These are phyloP conservation scores for Sarocladium oryzae DNA, from an alignment of 2,329 filamentous ascomycete genomes.

Conservation along the genomic window DNA sequence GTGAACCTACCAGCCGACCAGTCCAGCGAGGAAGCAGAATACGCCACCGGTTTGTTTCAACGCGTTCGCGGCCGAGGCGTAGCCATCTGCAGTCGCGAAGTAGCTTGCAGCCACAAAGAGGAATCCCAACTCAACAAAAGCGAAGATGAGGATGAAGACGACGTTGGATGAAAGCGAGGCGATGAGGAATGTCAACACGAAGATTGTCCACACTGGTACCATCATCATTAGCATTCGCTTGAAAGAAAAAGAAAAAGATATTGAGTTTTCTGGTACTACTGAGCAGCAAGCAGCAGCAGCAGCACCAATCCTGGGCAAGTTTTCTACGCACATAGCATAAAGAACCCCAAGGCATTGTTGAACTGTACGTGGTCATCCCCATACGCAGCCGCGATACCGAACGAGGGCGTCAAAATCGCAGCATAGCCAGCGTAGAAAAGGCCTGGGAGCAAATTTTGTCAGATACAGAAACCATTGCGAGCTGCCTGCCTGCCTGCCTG, in stretches of 20 bases:
- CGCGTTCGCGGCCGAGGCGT: constrained; percentile 9
- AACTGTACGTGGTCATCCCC: constrained; percentile 17
- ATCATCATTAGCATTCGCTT: not conserved
- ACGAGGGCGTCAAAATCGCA: constrained; percentile 19
- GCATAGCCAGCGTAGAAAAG: constrained; percentile 21
- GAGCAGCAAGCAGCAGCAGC: not conserved
- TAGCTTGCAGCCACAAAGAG: constrained; percentile 18
- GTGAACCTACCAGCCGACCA: constrained; percentile 20
- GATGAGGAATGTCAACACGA: constrained; percentile 19
- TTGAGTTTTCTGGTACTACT: not conserved
- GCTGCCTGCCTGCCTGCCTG: no score
- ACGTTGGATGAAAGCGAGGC: constrained; percentile 19
- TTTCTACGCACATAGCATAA: constrained; percentile 9
- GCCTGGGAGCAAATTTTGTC: not conserved
- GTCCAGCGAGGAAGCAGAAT: constrained; percentile 20
- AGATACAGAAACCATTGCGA: not conserved
- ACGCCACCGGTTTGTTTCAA: constrained; percentile 19
- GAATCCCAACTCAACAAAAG: constrained; percentile 18
- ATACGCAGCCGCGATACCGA: constrained; percentile 20
- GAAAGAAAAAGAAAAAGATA: no score
- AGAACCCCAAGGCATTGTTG: constrained; percentile 21
- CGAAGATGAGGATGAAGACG: constrained; percentile 19
- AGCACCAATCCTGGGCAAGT: not conserved
- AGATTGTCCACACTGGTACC: constrained; percentile 19
- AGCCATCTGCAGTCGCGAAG: constrained; percentile 20